Evolutionary conservation across 192 early-diverging fungal species (phyloP), one percentile per base, ranked within the genome.

Genomic region (Coemansia sp.): DNA sequence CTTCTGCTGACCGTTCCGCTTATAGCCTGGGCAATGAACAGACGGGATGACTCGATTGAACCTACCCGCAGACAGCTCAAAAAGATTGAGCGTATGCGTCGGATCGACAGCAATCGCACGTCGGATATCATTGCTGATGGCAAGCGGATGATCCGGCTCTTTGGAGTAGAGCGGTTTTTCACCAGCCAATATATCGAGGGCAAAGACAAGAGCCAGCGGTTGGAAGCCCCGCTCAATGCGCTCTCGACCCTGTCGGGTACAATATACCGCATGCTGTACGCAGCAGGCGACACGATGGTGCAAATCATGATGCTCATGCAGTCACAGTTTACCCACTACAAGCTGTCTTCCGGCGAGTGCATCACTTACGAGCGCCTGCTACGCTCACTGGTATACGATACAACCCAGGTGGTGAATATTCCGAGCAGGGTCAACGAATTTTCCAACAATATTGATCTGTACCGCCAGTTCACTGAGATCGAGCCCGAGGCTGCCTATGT

Each of bases 71-170:
- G 19, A 10, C 37, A 19, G 9, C 14, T 64, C 8, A 2, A 15
- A 1, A 52, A 45, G 16, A 61, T 67, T 7, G 2, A 44, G 14
- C 53, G 57, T 4, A 26, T 35, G 0, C 19, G 18, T 11, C 14
- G 40, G 1, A 19, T 72, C 3, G 59, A 18, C 4, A 18, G 55
- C 20, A 55, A 33, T 18, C 47, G 53, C 1, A 55, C 54, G 0
- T 38, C 39, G 8, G 50, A 65, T 43, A 41, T 68, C 12, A 63
- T 75, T 12, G 19, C 20, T 0, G 90, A 86, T 15, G 91, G 90
- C 0, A 63, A 86, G 21, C 77, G 82, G 0, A 82, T 82, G 36
- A 85, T 94, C 40, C 83, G 91, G 38, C 77, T 89, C 0, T 90
- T 83, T 57, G 64, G 70, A 23, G 80, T 67, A 1, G 80, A 82